Evolutionary conservation across 805 yeast genomes (phyloP).

Genomic region (Wickerhamiella nectarea): DNA sequence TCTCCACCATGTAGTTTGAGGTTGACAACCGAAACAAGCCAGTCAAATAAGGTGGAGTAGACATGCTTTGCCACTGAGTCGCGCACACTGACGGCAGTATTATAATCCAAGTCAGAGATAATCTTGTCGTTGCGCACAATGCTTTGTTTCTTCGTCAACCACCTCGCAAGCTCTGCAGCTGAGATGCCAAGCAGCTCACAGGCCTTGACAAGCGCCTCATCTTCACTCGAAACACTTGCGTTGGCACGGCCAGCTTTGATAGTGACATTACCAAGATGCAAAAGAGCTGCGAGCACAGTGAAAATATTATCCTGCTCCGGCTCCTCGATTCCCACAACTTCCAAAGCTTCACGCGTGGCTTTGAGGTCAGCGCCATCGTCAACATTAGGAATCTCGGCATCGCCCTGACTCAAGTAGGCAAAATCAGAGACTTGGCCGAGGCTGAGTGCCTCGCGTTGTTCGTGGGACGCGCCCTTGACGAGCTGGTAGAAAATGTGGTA

Average conservation of each 20-base stretch:
- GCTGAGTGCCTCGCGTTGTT: constrained; percentile 42
- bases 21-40: constrained; percentile 83
- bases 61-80: constrained; percentile 95
- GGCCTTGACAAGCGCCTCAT: constrained; percentile 69
- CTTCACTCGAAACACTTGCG: constrained; percentile 71
- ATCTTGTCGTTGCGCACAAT: constrained; percentile 87
- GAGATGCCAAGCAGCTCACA: constrained; percentile 76
- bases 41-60: constrained; percentile 83
- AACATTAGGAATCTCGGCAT: constrained; percentile 50
- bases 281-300: constrained; percentile 68
- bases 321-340: constrained; percentile 58
- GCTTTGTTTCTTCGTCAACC: constrained; percentile 88
- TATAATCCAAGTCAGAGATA: constrained; percentile 63
- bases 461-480: constrained; percentile 48
- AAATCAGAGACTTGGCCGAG: constrained; percentile 51
- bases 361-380: constrained; percentile 71
- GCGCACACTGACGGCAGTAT: constrained; percentile 79
- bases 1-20: constrained; percentile 37
- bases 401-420: constrained; percentile 76
- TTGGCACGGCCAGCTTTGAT: constrained; percentile 73
- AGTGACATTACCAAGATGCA: constrained; percentile 87
- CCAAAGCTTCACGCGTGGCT: constrained; percentile 62
- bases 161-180: constrained; percentile 59
- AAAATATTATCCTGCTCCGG: constrained; percentile 55
- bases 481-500: constrained; percentile 91